phyloP scores from a whole-genome alignment of 1,284 basidiomycete genomes.

The Ustilago tritici region DNA sequence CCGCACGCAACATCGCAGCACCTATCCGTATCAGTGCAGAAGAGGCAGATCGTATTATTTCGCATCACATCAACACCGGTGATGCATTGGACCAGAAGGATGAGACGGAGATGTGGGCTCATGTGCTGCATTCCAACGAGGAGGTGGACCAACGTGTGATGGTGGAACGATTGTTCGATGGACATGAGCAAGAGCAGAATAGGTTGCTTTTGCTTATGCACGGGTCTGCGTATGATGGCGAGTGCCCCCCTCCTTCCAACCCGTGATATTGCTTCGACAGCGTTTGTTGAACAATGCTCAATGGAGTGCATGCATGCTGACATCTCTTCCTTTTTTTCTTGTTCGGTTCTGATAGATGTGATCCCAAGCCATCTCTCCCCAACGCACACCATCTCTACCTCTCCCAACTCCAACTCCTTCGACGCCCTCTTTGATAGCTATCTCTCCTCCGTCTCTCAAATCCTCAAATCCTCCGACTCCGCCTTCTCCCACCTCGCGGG shows the following conservation, averaged over 20 bases:
- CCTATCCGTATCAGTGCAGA: slow-evolving; percentile 32
- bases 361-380: slow-evolving; percentile 32
- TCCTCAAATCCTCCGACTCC: slow-evolving; percentile 36
- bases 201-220: slow-evolving; percentile 51
- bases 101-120: slow-evolving; percentile 33
- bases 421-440: slow-evolving; percentile 53
- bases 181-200: slow-evolving; percentile 30
- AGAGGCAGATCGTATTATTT: slow-evolving; percentile 45
- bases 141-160: slow-evolving; percentile 29
- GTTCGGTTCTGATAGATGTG: slow-evolving; percentile 18
- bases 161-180: slow-evolving; percentile 48
- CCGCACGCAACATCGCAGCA: slow-evolving; percentile 25
- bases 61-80: slow-evolving; percentile 34
- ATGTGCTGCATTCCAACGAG: slow-evolving; percentile 23
- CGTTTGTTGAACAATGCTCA: neutral
- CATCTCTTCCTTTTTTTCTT: neutral
- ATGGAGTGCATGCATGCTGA: neutral
- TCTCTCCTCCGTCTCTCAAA: slow-evolving; percentile 24
- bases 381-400: slow-evolving; percentile 40
- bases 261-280: too few species aligned
- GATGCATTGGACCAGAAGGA: neutral
- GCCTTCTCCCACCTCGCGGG: slow-evolving; percentile 36
- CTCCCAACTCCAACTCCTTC: slow-evolving; percentile 39
- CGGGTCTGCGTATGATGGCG: slow-evolving; percentile 38
- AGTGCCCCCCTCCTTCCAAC: neutral